Conservation (phyloP, 345 rosid species). For the Salix arbutifolia region DNA sequence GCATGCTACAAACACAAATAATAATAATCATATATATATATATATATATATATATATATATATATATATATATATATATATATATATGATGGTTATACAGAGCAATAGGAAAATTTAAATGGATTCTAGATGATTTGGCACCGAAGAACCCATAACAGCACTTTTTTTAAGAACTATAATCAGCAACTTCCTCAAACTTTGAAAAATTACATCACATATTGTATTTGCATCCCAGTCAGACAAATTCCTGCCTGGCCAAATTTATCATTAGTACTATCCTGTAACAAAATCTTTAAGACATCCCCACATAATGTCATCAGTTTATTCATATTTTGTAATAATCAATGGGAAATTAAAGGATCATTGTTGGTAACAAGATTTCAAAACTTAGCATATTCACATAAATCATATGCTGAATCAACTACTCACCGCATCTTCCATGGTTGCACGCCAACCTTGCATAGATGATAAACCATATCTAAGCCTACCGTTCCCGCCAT, state of each 20-base stretch:
- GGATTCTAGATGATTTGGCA: not conserved
- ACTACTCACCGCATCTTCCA: constrained; percentile 97
- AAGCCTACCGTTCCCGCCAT: constrained; percentile 67
- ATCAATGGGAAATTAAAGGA: not conserved
- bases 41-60: too few species aligned
- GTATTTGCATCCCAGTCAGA: not conserved
- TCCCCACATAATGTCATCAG: not conserved
- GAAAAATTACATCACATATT: not conserved
- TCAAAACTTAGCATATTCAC: not conserved
- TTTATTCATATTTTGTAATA: not conserved
- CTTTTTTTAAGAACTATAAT: not conserved
- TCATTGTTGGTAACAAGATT: not conserved
- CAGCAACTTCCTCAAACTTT: not conserved
- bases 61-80: too few species aligned
- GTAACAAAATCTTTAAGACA: not conserved
- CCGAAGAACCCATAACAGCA: not conserved
- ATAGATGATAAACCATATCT: constrained; percentile 91
- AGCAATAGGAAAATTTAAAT: too few species aligned
- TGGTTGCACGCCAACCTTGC: constrained; percentile 99
- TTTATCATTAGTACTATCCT: not conserved
- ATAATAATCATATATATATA: not conserved
- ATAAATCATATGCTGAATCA: not conserved
- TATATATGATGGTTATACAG: too few species aligned
- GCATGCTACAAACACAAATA: constrained; percentile 56
- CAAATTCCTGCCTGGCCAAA: not conserved